These are phyloP conservation scores for Arachis stenosperma DNA, from an alignment of 306 rosid species.

Conservation along the genomic window DNA sequence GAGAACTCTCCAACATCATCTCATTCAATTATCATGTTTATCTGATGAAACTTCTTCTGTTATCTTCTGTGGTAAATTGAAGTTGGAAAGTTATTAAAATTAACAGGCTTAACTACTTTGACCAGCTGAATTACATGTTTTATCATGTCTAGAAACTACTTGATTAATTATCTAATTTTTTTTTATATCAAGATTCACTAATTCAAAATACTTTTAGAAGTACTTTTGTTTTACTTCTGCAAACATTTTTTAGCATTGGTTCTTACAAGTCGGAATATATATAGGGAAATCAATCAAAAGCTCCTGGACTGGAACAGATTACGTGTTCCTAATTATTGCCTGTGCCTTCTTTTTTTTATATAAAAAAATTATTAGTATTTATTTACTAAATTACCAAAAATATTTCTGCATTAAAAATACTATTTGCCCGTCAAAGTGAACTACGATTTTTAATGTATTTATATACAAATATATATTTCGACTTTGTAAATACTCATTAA, in stretches of 20 bases:
- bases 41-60: not conserved
- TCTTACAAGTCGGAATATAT: too few species aligned
- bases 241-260: not conserved
- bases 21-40: slow-evolving; percentile 11
- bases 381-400: too few species aligned
- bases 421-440: too few species aligned
- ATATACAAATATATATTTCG: too few species aligned
- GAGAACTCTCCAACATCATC: slow-evolving; percentile 2
- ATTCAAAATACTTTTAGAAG: slow-evolving; percentile 6
- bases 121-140: slow-evolving; percentile 3
- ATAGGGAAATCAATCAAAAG: too few species aligned
- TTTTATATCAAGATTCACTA: slow-evolving; percentile 21
- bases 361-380: too few species aligned
- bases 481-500: too few species aligned
- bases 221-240: slow-evolving; percentile 21
- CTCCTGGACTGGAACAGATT: too few species aligned
- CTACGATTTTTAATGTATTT: too few species aligned
- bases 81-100: slow-evolving; percentile 7
- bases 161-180: not conserved
- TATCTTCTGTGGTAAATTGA: not conserved
- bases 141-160: not conserved
- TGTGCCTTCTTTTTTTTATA: too few species aligned
- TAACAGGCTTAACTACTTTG: not conserved
- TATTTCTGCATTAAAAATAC: too few species aligned
- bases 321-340: too few species aligned